Conservation (phyloP, 805 yeast genomes). For the Metschnikowia santaceciliae region DNA sequence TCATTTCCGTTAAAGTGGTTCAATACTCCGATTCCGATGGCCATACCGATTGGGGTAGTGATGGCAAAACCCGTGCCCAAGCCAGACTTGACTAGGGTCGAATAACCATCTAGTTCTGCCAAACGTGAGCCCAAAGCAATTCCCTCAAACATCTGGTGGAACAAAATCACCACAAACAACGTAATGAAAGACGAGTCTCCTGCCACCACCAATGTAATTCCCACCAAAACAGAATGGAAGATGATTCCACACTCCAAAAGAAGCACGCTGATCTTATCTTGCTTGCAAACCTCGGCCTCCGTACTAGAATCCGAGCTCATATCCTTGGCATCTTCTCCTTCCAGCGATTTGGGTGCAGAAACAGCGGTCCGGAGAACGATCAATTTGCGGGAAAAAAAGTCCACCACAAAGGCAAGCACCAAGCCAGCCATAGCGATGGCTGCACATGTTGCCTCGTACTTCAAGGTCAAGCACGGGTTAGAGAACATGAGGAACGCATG, state of each 20-base stretch:
- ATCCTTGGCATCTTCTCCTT: background rate
- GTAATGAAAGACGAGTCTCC: conserved; percentile 23
- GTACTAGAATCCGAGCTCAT: background rate
- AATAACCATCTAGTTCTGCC: conserved; percentile 19
- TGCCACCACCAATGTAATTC: conserved; percentile 24
- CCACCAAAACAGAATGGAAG: conserved; percentile 28
- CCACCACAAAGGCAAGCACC: conserved; percentile 23
- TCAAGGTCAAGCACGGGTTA: conserved; percentile 22
- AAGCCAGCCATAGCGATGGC: conserved; percentile 30
- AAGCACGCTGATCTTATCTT: conserved; percentile 4
- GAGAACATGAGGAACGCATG: conserved; percentile 27
- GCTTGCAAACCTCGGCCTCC: background rate
- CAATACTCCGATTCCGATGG: conserved; percentile 67
- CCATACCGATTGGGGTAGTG: conserved; percentile 71
- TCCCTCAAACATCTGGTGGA: conserved; percentile 30
- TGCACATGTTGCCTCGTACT: conserved; percentile 24
- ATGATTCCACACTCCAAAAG: conserved; percentile 26
- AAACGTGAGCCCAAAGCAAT: conserved; percentile 26
- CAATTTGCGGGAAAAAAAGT: conserved; percentile 13
- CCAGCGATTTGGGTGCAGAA: background rate
- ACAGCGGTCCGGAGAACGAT: background rate
- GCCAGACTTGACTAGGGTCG: conserved; percentile 2
- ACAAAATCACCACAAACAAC: conserved; percentile 25
- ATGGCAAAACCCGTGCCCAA: conserved; percentile 19
- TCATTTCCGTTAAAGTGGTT: conserved; percentile 26